These are phyloP conservation scores for Hymenoscyphus infarciens DNA, from an alignment of 2,329 filamentous ascomycete species.

Conservation along the genomic window DNA sequence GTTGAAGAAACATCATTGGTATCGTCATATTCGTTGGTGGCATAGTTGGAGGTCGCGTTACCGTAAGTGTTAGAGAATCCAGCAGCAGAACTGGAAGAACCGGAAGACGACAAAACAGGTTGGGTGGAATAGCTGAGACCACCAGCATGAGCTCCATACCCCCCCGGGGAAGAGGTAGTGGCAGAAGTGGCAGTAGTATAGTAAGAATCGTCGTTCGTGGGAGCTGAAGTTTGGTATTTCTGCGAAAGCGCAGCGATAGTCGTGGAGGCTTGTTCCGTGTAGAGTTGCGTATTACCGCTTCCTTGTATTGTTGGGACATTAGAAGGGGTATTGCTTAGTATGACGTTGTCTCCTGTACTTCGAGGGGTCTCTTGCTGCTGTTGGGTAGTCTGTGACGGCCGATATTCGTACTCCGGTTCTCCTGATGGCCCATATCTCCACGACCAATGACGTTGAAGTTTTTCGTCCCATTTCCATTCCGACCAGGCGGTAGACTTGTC, in stretches of 20 bases:
- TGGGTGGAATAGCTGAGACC: not conserved
- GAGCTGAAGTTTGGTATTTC: not conserved
- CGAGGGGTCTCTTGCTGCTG: constrained; percentile 13
- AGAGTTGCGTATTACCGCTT: not conserved
- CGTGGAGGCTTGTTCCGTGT: not conserved
- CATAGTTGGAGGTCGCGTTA: not conserved
- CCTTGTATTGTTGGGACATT: not conserved
- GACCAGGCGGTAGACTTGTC: constrained; percentile 19
- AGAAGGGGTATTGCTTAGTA: not conserved
- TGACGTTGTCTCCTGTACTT: constrained; percentile 4
- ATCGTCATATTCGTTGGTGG: not conserved
- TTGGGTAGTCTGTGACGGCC: constrained; percentile 5
- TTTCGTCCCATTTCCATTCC: constrained; percentile 15
- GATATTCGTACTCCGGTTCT: constrained; percentile 9
- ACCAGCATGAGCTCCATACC: not conserved
- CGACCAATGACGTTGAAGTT: constrained; percentile 12
- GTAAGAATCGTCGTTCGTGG: constrained; percentile 3
- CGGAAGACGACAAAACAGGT: not conserved
- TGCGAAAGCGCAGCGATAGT: not conserved
- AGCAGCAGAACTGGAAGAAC: not conserved
- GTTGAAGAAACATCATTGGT: not conserved
- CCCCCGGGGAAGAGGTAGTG: not conserved
- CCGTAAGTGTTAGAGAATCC: constrained; percentile 1
- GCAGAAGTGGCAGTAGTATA: constrained; percentile 9
- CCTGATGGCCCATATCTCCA: constrained; percentile 10